A percentile compares a stretch with the other conserved stretches of the same genome.
These are phyloP conservation scores for Marchantia polymorpha DNA, from an alignment of 225 moss, liverwort and hornwort species.

Conservation along the genomic window DNA sequence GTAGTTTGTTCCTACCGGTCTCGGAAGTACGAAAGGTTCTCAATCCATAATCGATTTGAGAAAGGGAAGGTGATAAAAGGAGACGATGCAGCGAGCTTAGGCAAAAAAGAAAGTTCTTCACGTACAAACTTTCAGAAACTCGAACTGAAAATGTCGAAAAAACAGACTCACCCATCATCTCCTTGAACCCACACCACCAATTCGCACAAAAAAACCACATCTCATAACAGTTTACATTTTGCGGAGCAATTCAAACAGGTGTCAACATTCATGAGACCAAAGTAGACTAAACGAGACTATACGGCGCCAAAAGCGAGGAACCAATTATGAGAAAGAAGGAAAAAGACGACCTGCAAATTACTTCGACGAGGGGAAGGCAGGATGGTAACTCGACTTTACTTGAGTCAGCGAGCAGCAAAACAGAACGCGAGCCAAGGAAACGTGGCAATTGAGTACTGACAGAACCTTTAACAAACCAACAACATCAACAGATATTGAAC, in stretches of 20 bases:
- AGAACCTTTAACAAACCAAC: background rate
- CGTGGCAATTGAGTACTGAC: background rate
- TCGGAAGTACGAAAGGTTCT: background rate
- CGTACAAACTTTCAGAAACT: background rate
- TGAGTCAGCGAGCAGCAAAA: background rate
- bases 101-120: background rate
- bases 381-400: background rate
- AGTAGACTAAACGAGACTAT: background rate
- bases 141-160: background rate
- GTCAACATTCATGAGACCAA: background rate
- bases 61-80: background rate
- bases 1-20: background rate
- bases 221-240: background rate
- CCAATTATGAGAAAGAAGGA: background rate
- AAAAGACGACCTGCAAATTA: too few relatives aligned
- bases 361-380: background rate
- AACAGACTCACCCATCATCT: background rate
- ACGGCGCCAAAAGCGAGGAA: background rate
- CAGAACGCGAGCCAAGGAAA: background rate
- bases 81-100: background rate
- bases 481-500: background rate
- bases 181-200: background rate
- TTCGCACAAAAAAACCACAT: background rate
- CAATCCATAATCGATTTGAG: background rate
- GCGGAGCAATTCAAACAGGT: background rate